Percentiles rank a stretch among this genome's conserved stretches.
Conservation (phyloP, 1,284 basidiomycete genomes). For the Naganishia cerealis region DNA sequence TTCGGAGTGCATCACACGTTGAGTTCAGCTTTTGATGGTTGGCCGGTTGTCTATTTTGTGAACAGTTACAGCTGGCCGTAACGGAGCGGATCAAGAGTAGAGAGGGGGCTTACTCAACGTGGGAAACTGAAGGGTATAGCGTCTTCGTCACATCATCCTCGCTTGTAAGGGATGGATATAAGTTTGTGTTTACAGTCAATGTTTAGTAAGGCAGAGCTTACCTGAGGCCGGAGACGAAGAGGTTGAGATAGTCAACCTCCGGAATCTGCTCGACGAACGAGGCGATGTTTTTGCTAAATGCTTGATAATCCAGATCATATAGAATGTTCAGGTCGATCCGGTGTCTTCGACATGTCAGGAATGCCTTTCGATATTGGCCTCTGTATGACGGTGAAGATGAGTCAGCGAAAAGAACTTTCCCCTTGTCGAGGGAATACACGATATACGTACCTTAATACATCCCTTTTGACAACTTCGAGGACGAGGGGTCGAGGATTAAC, state of each 20-base stretch:
- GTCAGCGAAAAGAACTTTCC: neutral
- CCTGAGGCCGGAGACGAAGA: slow-evolving; percentile 85
- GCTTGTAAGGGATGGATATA: neutral
- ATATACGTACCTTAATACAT: slow-evolving; percentile 67
- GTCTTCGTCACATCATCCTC: slow-evolving; percentile 14
- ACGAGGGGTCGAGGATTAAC: slow-evolving; percentile 90
- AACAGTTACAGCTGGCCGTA: slow-evolving; percentile 16
- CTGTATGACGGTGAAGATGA: slow-evolving; percentile 33
- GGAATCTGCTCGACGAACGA: slow-evolving; percentile 79
- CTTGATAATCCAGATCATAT: slow-evolving; percentile 70
- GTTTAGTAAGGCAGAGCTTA: slow-evolving; percentile 50
- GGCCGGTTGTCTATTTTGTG: neutral
- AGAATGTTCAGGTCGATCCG: slow-evolving; percentile 87
- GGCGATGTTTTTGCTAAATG: slow-evolving; percentile 67
- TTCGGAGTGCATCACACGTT: slow-evolving; percentile 77
- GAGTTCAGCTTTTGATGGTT: slow-evolving; percentile 60
- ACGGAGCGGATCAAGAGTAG: neutral
- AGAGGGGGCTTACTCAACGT: neutral
- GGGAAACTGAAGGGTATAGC: slow-evolving; percentile 19
- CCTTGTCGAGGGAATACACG: neutral
- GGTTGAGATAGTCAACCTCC: slow-evolving; percentile 87
- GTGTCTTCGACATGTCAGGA: slow-evolving; percentile 87
- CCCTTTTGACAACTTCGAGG: slow-evolving; percentile 72
- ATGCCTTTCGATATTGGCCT: slow-evolving; percentile 72
- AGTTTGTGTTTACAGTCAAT: neutral